Percentiles rank a stretch among this genome's conserved stretches.
Evolutionary conservation across 176 grass and related monocot genomes (phyloP).

Genomic region (Rhipidocladum racemiflorum): DNA sequence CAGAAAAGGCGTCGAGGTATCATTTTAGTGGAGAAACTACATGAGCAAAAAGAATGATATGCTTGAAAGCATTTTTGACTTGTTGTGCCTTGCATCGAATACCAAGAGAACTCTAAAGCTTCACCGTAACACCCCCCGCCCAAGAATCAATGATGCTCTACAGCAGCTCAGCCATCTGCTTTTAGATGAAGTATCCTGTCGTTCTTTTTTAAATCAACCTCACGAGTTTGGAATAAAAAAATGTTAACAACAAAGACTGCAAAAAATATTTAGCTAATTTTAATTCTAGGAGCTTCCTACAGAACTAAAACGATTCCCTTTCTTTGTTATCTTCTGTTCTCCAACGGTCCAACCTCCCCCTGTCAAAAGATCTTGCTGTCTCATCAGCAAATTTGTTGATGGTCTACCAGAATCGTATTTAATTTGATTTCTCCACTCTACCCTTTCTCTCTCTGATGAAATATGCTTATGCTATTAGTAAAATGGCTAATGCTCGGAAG

Average conservation of each 20-base stretch:
- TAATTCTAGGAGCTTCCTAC: neutral
- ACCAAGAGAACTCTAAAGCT: slow-evolving; percentile 21
- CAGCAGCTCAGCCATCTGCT: slow-evolving; percentile 10
- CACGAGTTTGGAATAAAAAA: neutral
- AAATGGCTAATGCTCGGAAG: slow-evolving; percentile 34
- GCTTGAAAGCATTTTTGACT: slow-evolving; percentile 58
- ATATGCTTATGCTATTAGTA: slow-evolving; percentile 4
- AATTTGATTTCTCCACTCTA: neutral
- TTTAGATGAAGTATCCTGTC: neutral
- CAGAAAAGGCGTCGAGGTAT: slow-evolving; percentile 26
- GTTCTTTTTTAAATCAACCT: neutral
- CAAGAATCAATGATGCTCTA: slow-evolving; percentile 39
- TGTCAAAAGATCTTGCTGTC: slow-evolving; percentile 38
- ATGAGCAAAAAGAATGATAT: slow-evolving; percentile 30
- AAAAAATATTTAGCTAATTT: neutral
- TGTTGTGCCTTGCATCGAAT: slow-evolving; percentile 30
- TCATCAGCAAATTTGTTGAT: neutral
- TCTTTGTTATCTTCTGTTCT: slow-evolving; percentile 20
- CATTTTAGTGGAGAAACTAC: slow-evolving; percentile 42
- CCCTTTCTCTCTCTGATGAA: neutral
- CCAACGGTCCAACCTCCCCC: neutral
- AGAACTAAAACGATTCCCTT: slow-evolving; percentile 35
- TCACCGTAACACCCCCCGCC: slow-evolving; percentile 30
- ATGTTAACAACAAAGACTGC: neutral
- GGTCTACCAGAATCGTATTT: neutral